These are phyloP conservation scores for Blastocrithidia nonstop DNA, from an alignment of 208 protist genomes.

Conservation along the genomic window DNA sequence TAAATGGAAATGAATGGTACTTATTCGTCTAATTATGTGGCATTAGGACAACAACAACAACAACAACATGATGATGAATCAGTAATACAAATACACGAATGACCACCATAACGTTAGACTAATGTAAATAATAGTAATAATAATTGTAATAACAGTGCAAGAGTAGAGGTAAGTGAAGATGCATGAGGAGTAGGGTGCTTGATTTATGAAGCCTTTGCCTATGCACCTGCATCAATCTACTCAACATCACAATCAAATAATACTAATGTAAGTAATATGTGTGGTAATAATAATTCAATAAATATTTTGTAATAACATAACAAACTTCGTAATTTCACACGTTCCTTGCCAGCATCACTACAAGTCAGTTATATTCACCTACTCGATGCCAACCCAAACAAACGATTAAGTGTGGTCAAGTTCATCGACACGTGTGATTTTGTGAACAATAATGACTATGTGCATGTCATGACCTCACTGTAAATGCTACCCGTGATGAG, in stretches of 20 bases:
- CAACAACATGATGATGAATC: too few species aligned
- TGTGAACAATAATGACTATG: conserved; percentile 37
- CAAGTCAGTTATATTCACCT: conserved; percentile 30
- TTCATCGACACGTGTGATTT: conserved; percentile 46
- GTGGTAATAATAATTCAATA: too few species aligned
- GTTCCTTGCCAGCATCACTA: conserved; percentile 29
- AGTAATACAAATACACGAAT: too few species aligned
- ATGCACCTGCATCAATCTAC: too few species aligned
- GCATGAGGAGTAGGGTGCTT: conserved; percentile 67
- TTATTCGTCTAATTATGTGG: too few species aligned
- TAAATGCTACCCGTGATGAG: conserved; percentile 62
- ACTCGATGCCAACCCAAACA: conserved; percentile 21
- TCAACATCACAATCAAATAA: too few species aligned
- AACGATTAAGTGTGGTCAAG: conserved; percentile 16
- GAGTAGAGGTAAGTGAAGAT: conserved; percentile 25
- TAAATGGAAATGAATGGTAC: too few species aligned
- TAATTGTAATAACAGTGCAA: not conserved
- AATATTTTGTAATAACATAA: too few species aligned
- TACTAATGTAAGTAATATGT: too few species aligned
- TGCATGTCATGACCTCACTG: conserved; percentile 33
- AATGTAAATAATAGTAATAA: not conserved
- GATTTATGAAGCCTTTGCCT: conserved; percentile 50
- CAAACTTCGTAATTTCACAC: conserved; percentile 11
- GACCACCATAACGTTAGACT: too few species aligned
- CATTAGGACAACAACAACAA: not conserved